Conservation (phyloP, 2,329 filamentous ascomycete genomes). For the Diaporthe helianthi region DNA sequence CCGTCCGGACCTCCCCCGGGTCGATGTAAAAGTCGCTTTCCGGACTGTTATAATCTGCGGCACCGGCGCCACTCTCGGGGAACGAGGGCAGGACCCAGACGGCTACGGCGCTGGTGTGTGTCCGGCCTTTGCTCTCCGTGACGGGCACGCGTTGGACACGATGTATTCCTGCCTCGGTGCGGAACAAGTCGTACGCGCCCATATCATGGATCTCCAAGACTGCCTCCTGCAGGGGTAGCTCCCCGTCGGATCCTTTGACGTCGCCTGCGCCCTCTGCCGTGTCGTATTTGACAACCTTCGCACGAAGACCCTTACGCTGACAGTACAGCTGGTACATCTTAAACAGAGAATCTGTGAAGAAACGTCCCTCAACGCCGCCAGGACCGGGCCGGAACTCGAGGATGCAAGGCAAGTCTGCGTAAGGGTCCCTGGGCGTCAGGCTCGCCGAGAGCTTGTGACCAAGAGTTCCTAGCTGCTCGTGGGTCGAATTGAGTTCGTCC, state of each 20-base stretch:
- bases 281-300: constrained; percentile 80
- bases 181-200: constrained; percentile 81
- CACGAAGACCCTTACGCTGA: constrained; percentile 68
- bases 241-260: constrained; percentile 60
- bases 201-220: constrained; percentile 81
- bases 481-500: constrained; percentile 80
- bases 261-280: constrained; percentile 69
- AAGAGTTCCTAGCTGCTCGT: constrained; percentile 66
- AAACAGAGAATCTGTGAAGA: constrained; percentile 87
- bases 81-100: constrained; percentile 92
- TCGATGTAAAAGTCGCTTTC: constrained; percentile 92
- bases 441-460: constrained; percentile 74
- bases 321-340: constrained; percentile 91
- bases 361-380: constrained; percentile 87
- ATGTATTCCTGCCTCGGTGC: constrained; percentile 92
- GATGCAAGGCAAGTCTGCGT: constrained; percentile 87
- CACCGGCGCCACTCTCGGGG: constrained; percentile 60
- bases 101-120: constrained; percentile 90
- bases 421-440: constrained; percentile 87
- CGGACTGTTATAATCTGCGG: constrained; percentile 75
- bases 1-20: constrained; percentile 78
- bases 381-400: constrained; percentile 92
- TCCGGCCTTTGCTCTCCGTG: constrained; percentile 89
- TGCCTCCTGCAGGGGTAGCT: constrained; percentile 81
- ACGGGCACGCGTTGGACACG: constrained; percentile 91